phyloP scores from a whole-genome alignment of 1,139 yeast species.

The Taphrina pruni region DNA sequence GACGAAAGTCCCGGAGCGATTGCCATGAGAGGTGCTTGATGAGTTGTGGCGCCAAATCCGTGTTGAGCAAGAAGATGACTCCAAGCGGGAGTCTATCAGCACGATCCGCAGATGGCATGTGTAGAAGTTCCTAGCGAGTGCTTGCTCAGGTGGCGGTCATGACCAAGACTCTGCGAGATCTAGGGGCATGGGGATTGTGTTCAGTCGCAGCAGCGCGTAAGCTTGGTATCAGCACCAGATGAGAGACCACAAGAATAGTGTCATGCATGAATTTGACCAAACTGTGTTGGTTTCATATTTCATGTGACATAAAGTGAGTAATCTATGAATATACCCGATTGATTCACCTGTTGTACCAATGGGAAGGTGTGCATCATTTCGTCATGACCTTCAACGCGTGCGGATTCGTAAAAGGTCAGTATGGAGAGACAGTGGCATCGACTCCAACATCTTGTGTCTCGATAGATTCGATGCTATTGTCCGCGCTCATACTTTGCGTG shows the following conservation, averaged over 20 bases:
- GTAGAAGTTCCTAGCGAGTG: too few species aligned
- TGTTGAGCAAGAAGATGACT: constrained; percentile 5
- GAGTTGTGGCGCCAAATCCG: constrained; percentile 15
- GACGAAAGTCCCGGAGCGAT: background rate
- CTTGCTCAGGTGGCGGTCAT: too few species aligned
- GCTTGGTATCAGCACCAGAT: too few species aligned
- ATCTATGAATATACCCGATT: background rate
- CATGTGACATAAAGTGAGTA: background rate
- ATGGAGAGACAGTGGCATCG: background rate
- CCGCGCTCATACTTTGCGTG: too few species aligned
- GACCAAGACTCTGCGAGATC: too few species aligned
- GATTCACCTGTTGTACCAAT: background rate
- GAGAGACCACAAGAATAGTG: too few species aligned
- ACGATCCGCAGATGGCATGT: too few species aligned
- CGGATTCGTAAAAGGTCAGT: background rate
- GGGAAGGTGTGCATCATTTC: background rate
- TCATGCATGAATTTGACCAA: too few species aligned
- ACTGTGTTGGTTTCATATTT: too few species aligned
- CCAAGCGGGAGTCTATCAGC: background rate
- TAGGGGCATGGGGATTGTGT: too few species aligned
- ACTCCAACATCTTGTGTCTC: background rate
- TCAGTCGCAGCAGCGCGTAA: too few species aligned
- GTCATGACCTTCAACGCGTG: too few species aligned
- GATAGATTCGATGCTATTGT: background rate
- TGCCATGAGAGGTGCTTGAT: background rate